Percentiles rank a stretch among this genome's conserved stretches.
These are phyloP conservation scores for Nicotiana rustica DNA, from an alignment of 305 asterid genomes.

Conservation along the genomic window DNA sequence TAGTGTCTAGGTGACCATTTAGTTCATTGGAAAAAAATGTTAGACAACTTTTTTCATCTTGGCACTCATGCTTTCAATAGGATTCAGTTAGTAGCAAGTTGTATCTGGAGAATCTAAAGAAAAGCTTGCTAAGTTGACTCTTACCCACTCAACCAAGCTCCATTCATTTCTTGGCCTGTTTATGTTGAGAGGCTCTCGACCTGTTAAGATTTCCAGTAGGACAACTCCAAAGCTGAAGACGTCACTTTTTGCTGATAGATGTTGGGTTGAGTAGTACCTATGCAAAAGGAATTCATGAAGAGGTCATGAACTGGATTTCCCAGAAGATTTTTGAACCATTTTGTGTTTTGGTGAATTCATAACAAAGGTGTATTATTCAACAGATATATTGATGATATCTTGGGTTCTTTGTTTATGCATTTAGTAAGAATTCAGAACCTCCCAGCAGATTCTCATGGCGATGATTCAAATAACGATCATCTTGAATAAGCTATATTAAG, in stretches of 20 bases:
- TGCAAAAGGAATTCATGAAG: slow-evolving; percentile 15
- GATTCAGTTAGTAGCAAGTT: neutral
- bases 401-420: slow-evolving; percentile 1
- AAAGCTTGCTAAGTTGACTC: slow-evolving; percentile 37
- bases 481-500: neutral
- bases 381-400: neutral
- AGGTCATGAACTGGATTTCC: slow-evolving; percentile 23
- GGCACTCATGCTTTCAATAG: neutral
- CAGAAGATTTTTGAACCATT: neutral
- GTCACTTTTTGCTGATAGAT: slow-evolving; percentile 84
- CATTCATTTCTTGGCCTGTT: slow-evolving; percentile 79
- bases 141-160: slow-evolving; percentile 98
- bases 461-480: neutral
- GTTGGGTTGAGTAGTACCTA: slow-evolving; percentile 93
- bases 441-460: neutral
- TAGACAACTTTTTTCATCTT: neutral
- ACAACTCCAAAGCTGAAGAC: slow-evolving; percentile 97
- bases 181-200: slow-evolving; percentile 87
- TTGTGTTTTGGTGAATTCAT: slow-evolving; percentile 6
- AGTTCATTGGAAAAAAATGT: neutral
- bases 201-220: slow-evolving; percentile 74
- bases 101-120: neutral
- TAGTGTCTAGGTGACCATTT: neutral
- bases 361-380: neutral
- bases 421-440: neutral